Evolutionary conservation across 2,329 filamentous ascomycete species (phyloP), one percentile per base, ranked within the genome.

Genomic region (Geosmithia flava): DNA sequence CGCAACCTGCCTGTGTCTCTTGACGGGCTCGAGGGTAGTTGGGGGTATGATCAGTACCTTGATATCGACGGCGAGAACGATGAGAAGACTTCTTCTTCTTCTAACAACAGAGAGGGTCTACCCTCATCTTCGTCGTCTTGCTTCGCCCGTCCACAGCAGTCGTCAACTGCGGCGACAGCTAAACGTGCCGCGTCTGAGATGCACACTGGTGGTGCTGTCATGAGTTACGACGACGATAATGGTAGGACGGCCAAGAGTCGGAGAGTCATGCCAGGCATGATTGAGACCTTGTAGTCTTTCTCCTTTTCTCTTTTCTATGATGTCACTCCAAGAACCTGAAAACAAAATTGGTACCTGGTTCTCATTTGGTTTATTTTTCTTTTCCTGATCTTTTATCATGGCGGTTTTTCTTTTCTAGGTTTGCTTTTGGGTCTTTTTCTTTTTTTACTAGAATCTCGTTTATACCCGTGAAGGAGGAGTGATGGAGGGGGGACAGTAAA

Each of bases 161-260:
- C 43, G 15, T 45, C 30, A 11, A n/a, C 8, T 17, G 10, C 39
- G 17, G 48, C 53, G 20, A 65, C 66, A 3, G 56, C 76, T 17
- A 80, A 80, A 58, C 67, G 76, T 37, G 63, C 68, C 20, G 68
- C 72, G 42, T 71, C 72, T 11, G 74, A 78, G 52, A 74, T 78
- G 44, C 71, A 74, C 7, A 66, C 69, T n/a, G 61, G 68, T 2
- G 58, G 61, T 2, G 58, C 61, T 0, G 62, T 57, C 30, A 51
- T 56, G 43, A 15, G 15, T 10, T 33, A 16, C 23, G 33, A 53
- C 13, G 30, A 23, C 27, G 37, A 11, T 16, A 11, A 37, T 37
- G 33, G 60, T 30, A 56, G 64, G 45, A 56, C 59, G 39, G 70
- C 69, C 50, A 55, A 66, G 45, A 58, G 62, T 52, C 65, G 72